Base-by-base conservation (phyloP, 2,329 filamentous ascomycete genomes). In the Aspergillus melleus region DNA sequence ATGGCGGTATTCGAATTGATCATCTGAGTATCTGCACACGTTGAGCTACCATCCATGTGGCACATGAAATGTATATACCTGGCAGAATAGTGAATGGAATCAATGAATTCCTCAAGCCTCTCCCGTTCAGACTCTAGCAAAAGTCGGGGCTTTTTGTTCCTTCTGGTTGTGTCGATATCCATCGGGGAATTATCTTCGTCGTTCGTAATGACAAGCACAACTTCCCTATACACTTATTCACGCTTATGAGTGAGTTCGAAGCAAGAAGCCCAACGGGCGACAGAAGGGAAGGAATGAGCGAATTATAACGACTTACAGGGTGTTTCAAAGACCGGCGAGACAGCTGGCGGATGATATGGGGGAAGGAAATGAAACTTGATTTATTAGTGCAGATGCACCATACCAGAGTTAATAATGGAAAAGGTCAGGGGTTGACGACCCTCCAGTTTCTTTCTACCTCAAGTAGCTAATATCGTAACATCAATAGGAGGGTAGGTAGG, bases 1-100 rank as follows among this genome's bases (percentile, higher is more conserved):
- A 78, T 99, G 95, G 66, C 95, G 91, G 80, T 99, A 99, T 80
- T 99, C 95, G 78, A 88, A 96, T 77, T 95, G 87, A 78, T 86
- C 88, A 73, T 99, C 95, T 29, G 89, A 93, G 77, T 99, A 99
- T 76, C 95, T 98, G 74, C 36, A 54, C 22, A 44, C 49, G 14
- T 65, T 67, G 63, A 69, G 64, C 36, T 30, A 65, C 66, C 60
- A 42, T 36, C 58, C 42, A 44, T 36, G 14, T 16, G 10, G 11
- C 9, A 30, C 16, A 51, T 11, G 32, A 14, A 36, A 3, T 26
- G 9, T 57, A 73, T 84, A 71, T 82, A 96, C 92, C 92, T 87
- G 64, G 90, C 86, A 55, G 94, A 98, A 80, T 99, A 99, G 79
- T 98, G 93, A 70, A 99, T 99, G 32, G 87, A 86, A 71, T 98